These are phyloP conservation scores for Evansstolkia leycettana DNA, from an alignment of 495 filamentous ascomycete genomes.

Conservation along the genomic window DNA sequence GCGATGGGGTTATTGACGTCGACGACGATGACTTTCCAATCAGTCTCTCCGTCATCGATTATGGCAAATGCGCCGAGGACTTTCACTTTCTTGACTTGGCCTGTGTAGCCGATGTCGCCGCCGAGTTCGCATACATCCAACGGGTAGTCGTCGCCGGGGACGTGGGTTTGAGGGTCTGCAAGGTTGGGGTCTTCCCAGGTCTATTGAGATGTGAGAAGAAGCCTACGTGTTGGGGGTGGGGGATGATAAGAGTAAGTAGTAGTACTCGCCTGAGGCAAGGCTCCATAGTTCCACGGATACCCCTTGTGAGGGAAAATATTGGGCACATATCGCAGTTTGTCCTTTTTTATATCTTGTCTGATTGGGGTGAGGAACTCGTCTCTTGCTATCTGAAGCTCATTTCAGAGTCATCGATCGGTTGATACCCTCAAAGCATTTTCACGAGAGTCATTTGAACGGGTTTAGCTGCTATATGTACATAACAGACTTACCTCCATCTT, in stretches of 20 bases:
- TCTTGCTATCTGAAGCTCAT: slow-evolving; percentile 96
- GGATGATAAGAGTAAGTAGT: background rate
- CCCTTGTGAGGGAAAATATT: slow-evolving; percentile 99
- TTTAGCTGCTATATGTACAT: background rate
- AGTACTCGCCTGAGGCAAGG: slow-evolving; percentile 79
- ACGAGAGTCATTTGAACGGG: slow-evolving; percentile 6
- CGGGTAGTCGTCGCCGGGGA: slow-evolving; percentile 86
- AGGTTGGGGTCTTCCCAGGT: slow-evolving; percentile 1
- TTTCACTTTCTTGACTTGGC: slow-evolving; percentile 86
- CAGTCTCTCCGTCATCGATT: slow-evolving; percentile 83
- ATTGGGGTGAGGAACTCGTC: slow-evolving; percentile 95
- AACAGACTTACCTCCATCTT: slow-evolving; percentile 61
- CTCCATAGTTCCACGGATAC: slow-evolving; percentile 99
- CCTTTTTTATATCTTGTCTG: slow-evolving; percentile 57
- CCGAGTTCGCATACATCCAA: slow-evolving; percentile 89
- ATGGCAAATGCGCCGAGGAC: slow-evolving; percentile 84
- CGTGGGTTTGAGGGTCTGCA: slow-evolving; percentile 73
- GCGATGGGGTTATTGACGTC: slow-evolving; percentile 81
- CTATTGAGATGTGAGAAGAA: background rate
- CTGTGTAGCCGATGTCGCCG: slow-evolving; percentile 68
- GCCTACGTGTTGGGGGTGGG: background rate
- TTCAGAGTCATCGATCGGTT: no score
- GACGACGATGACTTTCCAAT: slow-evolving; percentile 93
- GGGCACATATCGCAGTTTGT: slow-evolving; percentile 78
- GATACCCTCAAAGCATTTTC: background rate